Conservation (phyloP, 108 stramenopile genomes). For the Cyclotella sp. region DNA sequence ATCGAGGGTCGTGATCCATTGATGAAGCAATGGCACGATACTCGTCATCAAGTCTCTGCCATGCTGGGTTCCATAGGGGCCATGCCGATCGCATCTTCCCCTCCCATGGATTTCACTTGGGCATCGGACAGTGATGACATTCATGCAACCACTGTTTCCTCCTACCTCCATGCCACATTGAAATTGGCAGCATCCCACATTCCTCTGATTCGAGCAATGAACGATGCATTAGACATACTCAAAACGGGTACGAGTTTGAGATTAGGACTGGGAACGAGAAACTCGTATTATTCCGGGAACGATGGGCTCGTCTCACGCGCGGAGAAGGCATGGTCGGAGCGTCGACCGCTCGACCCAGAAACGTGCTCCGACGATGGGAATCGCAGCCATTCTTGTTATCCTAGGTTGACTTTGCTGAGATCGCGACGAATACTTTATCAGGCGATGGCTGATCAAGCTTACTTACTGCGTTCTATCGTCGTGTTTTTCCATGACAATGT, state of each 20-base stretch:
- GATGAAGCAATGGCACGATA: slow-evolving; percentile 1
- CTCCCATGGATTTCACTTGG: background rate
- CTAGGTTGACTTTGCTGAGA: slow-evolving; percentile 35
- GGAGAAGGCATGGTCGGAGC: slow-evolving; percentile 36
- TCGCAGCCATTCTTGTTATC: background rate
- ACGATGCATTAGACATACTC: slow-evolving; percentile 6
- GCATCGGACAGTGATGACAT: background rate
- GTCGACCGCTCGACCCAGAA: background rate
- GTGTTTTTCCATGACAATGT: background rate
- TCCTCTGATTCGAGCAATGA: slow-evolving; percentile 13
- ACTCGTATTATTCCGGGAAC: background rate
- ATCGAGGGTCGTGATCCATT: background rate
- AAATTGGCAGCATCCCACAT: slow-evolving; percentile 22
- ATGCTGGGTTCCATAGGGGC: slow-evolving; percentile 37
- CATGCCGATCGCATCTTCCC: slow-evolving; percentile 5
- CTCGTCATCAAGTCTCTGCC: slow-evolving; percentile 17
- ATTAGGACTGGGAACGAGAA: slow-evolving; percentile 25
- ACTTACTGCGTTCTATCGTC: slow-evolving; percentile 15
- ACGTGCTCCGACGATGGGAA: too few species aligned
- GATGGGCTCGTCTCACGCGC: slow-evolving; percentile 18
- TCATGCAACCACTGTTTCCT: background rate
- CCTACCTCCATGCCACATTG: slow-evolving; percentile 14
- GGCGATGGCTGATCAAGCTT: slow-evolving; percentile 40
- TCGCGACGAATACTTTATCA: slow-evolving; percentile 33
- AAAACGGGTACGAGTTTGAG: slow-evolving; percentile 20